Percentiles rank a stretch among this genome's conserved stretches.
Evolutionary conservation across 805 yeast species (phyloP).

Genomic region (Suhomyces faveliae): DNA sequence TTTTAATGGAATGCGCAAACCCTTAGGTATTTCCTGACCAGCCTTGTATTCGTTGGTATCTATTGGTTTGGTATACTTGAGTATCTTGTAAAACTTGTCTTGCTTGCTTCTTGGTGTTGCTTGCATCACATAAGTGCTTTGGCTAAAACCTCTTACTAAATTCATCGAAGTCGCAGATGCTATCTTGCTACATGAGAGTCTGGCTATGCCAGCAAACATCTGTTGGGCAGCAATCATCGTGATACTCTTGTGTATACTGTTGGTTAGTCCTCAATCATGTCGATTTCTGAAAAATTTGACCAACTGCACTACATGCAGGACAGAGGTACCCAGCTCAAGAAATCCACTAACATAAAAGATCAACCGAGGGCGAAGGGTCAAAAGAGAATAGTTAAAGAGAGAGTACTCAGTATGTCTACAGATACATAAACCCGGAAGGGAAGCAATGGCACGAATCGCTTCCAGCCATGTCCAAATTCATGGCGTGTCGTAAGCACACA

Average conservation of each 20-base stretch:
- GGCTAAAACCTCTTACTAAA: conserved; percentile 3
- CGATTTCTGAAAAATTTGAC: conserved; percentile 4
- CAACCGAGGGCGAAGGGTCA: neutral
- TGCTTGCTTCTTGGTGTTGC: conserved; percentile 7
- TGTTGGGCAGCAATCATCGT: neutral
- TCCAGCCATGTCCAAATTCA: neutral
- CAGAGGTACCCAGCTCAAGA: neutral
- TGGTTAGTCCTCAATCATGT: neutral
- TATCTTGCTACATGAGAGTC: neutral
- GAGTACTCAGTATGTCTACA: neutral
- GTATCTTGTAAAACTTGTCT: conserved; percentile 41
- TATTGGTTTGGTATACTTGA: conserved; percentile 38
- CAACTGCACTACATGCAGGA: conserved; percentile 5
- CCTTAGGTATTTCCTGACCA: conserved; percentile 34
- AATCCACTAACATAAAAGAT: neutral
- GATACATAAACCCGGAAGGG: neutral
- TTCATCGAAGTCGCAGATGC: neutral
- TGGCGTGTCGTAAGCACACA: neutral
- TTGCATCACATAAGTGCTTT: neutral
- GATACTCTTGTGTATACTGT: neutral
- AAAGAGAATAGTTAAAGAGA: neutral
- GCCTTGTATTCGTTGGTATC: conserved; percentile 34
- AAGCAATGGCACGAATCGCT: neutral
- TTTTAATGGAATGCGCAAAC: conserved; percentile 23
- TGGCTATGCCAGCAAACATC: conserved; percentile 2